Conservation (phyloP, 1,139 yeast genomes). For the Insectozyma bohioensis region DNA sequence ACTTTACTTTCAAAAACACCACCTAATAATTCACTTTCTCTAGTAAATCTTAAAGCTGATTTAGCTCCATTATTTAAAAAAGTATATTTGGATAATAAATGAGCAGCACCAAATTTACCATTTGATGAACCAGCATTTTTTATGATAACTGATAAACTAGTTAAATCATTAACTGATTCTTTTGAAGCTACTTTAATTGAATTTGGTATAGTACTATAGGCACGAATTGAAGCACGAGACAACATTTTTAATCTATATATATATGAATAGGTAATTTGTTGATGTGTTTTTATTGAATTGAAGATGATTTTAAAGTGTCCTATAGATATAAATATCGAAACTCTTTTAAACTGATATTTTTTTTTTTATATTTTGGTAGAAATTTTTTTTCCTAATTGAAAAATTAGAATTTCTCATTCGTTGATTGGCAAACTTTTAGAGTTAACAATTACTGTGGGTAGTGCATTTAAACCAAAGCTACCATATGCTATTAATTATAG, state of each 20-base stretch:
- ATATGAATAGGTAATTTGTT: neutral
- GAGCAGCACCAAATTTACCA: conserved; percentile 80
- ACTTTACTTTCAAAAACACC: conserved; percentile 70
- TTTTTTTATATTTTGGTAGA: conserved; percentile 2
- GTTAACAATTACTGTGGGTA: neutral
- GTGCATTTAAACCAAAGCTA: neutral
- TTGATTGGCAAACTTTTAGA: conserved; percentile 19
- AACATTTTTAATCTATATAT: conserved; percentile 26
- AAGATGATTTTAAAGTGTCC: neutral
- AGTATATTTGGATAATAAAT: conserved; percentile 79
- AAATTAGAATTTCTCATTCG: conserved; percentile 16
- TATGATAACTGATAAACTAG: conserved; percentile 69
- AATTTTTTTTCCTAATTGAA: conserved; percentile 4
- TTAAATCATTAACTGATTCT: conserved; percentile 60
- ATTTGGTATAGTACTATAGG: conserved; percentile 48
- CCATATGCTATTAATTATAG: conserved; percentile 2
- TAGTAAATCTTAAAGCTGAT: conserved; percentile 88
- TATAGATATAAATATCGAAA: neutral
- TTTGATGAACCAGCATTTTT: conserved; percentile 83
- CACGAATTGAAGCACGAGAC: conserved; percentile 46
- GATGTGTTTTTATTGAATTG: neutral
- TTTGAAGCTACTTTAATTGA: conserved; percentile 46
- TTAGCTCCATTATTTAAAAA: conserved; percentile 81
- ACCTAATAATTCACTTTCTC: conserved; percentile 94
- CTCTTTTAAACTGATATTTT: neutral